Evolutionary conservation across 2,329 filamentous ascomycete genomes (phyloP).

Genomic region (Aspergillus japonicus): DNA sequence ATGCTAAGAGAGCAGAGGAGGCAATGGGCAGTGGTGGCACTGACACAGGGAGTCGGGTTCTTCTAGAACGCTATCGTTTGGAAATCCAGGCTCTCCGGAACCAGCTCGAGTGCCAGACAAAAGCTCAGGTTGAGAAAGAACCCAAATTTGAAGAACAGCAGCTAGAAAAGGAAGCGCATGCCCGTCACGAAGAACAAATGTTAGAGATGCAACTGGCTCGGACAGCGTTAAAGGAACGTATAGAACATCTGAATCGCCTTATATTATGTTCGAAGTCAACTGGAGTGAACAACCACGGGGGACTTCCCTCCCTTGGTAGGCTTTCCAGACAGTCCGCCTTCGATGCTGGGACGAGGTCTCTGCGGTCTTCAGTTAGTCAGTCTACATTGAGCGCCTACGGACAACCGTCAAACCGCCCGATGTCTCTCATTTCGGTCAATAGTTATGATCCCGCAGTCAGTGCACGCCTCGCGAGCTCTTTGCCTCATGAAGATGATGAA

Average conservation of each 20-base stretch:
- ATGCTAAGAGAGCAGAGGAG: conserved; percentile 92
- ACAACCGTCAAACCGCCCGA: conserved; percentile 61
- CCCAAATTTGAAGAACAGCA: conserved; percentile 68
- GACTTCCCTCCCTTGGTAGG: conserved; percentile 66
- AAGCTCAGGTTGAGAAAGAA: conserved; percentile 62
- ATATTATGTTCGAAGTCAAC: conserved; percentile 95
- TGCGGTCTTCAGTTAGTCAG: conserved; percentile 68
- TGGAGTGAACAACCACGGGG: conserved; percentile 79
- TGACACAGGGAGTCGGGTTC: conserved; percentile 79
- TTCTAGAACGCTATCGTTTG: conserved; percentile 89
- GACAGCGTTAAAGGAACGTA: conserved; percentile 93
- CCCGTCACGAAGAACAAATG: conserved; percentile 94
- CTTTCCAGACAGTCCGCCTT: conserved; percentile 60
- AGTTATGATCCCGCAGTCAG: conserved; percentile 36
- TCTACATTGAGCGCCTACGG: conserved; percentile 52
- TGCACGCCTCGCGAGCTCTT: conserved; percentile 31
- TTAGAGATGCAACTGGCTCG: conserved; percentile 96
- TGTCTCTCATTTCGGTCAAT: conserved; percentile 64
- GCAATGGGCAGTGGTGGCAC: conserved; percentile 72
- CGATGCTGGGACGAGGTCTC: conserved; percentile 51
- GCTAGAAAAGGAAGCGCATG: conserved; percentile 75
- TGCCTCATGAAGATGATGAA: conserved; percentile 55
- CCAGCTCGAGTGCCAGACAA: conserved; percentile 81
- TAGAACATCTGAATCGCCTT: conserved; percentile 91
- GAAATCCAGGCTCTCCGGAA: conserved; percentile 80